These are phyloP conservation scores for Leishmania aethiopica DNA, from an alignment of 208 protist genomes.

Conservation along the genomic window DNA sequence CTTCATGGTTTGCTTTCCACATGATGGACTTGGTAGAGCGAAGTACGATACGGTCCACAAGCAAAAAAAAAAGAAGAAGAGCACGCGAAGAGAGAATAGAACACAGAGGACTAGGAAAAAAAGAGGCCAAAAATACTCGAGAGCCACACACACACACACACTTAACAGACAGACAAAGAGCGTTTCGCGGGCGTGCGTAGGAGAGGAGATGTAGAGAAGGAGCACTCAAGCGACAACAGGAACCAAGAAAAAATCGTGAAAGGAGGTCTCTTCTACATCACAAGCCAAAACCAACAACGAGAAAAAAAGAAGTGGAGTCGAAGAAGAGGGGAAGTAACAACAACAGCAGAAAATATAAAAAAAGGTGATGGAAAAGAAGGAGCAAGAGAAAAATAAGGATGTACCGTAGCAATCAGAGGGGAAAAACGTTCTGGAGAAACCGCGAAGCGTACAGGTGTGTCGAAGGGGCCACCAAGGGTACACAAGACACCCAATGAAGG, in stretches of 20 bases:
- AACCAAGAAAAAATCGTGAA: background rate
- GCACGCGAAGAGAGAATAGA: background rate
- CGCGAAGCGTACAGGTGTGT: background rate
- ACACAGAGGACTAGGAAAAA: background rate
- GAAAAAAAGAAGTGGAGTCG: conserved; percentile 9
- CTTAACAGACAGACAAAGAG: background rate
- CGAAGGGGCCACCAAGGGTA: background rate
- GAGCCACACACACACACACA: background rate
- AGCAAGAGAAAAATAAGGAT: conserved; percentile 7
- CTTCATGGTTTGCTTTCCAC: background rate
- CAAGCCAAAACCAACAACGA: background rate
- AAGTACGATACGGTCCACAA: background rate
- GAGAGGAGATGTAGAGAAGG: background rate
- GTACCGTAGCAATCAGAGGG: background rate
- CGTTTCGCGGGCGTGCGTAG: background rate
- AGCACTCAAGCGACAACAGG: background rate
- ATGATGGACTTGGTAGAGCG: background rate
- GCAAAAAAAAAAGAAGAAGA: background rate
- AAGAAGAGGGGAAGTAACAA: background rate
- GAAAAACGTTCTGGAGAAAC: conserved; percentile 1
- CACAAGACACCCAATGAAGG: conserved; percentile 14
- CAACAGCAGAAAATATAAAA: background rate
- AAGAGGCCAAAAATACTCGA: background rate
- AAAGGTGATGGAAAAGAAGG: background rate
- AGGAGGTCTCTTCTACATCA: background rate